Conservation (phyloP, 345 rosid species). For the Reutealis trisperma region DNA sequence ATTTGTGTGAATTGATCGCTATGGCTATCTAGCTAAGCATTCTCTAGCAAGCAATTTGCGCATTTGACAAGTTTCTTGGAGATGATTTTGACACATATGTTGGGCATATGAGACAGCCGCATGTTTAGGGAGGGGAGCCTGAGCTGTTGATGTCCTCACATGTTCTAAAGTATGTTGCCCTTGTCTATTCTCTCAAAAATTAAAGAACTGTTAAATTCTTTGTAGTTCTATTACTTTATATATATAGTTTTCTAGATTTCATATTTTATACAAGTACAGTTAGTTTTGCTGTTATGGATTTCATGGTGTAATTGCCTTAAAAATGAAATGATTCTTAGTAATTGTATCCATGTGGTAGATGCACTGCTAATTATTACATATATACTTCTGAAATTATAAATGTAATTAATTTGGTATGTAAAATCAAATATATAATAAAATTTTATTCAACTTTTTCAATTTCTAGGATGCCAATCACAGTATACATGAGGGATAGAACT, state of each 20-base stretch:
- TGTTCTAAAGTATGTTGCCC: constrained; percentile 45
- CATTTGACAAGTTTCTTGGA: constrained; percentile 54
- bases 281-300: neutral
- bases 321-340: neutral
- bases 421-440: neutral
- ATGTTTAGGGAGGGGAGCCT: constrained; percentile 77
- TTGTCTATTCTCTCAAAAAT: neutral
- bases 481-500: constrained; percentile 50
- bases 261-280: neutral
- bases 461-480: constrained; percentile 56
- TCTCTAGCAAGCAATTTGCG: constrained; percentile 10
- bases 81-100: constrained; percentile 62
- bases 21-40: neutral
- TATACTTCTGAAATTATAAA: neutral
- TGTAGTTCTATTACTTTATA: neutral
- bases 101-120: constrained; percentile 57
- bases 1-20: neutral
- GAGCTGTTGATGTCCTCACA: constrained; percentile 77
- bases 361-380: neutral
- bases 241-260: neutral
- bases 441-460: neutral
- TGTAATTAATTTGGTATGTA: neutral
- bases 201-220: neutral
- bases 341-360: neutral
- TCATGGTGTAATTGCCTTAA: neutral